Percentiles rank a stretch among this genome's conserved stretches.
These are phyloP conservation scores for Triangularia setosa DNA, from an alignment of 2,329 filamentous ascomycete species.

Conservation along the genomic window DNA sequence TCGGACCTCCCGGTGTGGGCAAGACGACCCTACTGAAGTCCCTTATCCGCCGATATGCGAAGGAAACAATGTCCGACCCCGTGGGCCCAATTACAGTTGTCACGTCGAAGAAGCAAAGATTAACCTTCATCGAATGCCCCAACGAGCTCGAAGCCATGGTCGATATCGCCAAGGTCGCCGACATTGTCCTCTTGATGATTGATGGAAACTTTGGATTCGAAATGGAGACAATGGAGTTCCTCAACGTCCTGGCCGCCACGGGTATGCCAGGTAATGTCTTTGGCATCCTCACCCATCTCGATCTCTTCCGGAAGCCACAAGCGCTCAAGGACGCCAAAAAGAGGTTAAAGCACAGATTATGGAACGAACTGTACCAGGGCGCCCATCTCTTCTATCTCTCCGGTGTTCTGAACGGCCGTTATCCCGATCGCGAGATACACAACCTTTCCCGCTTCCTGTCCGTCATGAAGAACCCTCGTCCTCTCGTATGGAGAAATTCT, in stretches of 20 bases:
- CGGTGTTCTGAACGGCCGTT: slow-evolving; percentile 92
- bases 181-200: slow-evolving; percentile 96
- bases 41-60: slow-evolving; percentile 87
- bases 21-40: slow-evolving; percentile 97
- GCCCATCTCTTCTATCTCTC: slow-evolving; percentile 96
- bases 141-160: slow-evolving; percentile 96
- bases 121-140: slow-evolving; percentile 97
- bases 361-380: slow-evolving; percentile 95
- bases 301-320: slow-evolving; percentile 91
- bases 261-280: slow-evolving; percentile 99
- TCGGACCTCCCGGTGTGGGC: slow-evolving; percentile 90
- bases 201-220: slow-evolving; percentile 98
- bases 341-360: slow-evolving; percentile 88
- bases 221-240: slow-evolving; percentile 99
- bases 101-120: slow-evolving; percentile 88
- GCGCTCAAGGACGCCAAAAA: slow-evolving; percentile 93
- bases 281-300: slow-evolving; percentile 91
- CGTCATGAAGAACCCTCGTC: slow-evolving; percentile 98
- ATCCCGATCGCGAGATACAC: slow-evolving; percentile 93
- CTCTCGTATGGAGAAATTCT: slow-evolving; percentile 93
- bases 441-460: slow-evolving; percentile 93
- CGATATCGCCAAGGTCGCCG: slow-evolving; percentile 92
- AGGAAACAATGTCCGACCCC: slow-evolving; percentile 86
- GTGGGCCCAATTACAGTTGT: slow-evolving; percentile 93
- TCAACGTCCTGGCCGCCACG: slow-evolving; percentile 87